Base-by-base conservation (phyloP, 495 filamentous ascomycete genomes). In the Penicillium manginii region DNA sequence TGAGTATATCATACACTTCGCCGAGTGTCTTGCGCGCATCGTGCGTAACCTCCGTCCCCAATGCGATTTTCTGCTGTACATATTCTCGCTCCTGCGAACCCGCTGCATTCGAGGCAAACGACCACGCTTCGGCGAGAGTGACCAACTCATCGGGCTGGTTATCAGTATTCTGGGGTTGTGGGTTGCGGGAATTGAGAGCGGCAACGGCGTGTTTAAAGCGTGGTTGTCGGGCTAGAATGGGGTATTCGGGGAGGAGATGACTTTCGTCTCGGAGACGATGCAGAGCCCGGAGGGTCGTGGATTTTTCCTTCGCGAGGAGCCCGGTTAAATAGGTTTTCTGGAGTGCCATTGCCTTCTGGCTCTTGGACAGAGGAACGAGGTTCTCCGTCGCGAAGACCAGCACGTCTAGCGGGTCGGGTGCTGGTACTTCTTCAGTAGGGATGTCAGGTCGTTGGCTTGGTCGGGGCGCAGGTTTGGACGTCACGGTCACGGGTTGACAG, bases 181-280 rank as follows among this genome's bases (percentile, higher is more conserved):
- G n/a, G 50, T 54, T 56, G 22, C 76, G 67, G 7, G 67, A 61
- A 21, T 56, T 66, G 3, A 78, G 62, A 6, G 69, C 67, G 11
- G 71, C 68, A 3, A 73, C 65, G n/a, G 71, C 69, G 37, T 76
- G 70, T 56, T 77, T 77, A 66, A 78, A 77, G n/a, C 73, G 74
- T 10, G 73, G 63, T 53, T 80, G 78, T 14, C 67, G 71, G 17
- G 75, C 71, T 1, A 80, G 75, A 45, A 84, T 67, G 1, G 87
- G 85, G 54, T 88, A 84, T 39, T 81, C 77, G 0, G 83, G 85
- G 2, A 91, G 79, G 4, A 91, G 77, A 54, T 90, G 86, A 62
- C 86, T 89, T 59, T 91, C 88, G 33, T 90, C 84, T 12, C 79
- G 77, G 1, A 91, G 71, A 32, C 84, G 86, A 49, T 84, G 81